Evolutionary conservation across 129 eudicot genomes (phyloP), one percentile per base, ranked within the genome.

Genomic region (Flaveria brownii): DNA sequence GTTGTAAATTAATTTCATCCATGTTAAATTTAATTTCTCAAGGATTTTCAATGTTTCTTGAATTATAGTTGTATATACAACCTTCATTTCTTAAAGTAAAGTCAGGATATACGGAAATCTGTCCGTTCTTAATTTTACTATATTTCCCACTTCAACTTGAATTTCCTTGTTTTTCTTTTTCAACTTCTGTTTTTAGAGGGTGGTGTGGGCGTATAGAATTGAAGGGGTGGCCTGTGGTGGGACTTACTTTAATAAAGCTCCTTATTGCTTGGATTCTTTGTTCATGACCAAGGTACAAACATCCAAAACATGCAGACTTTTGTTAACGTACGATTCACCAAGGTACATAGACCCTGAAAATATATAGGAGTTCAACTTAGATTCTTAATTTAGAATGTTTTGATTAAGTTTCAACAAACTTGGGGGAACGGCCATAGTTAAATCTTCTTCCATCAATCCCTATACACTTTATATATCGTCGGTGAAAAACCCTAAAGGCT

Each of bases 401-500:
- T 22, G 36, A 18, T 23, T 8, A 33, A 36, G 66, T 59, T 22
- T 43, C 22, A 43, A 3, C 20, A 72, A 18, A 20, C 26, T 54
- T 52, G n/a, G 0, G 33, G 36, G 36, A 36, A 10, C 5, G 8
- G 30, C 33, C 30, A 9, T 55, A 18, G 22, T 18, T 55, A 55
- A 7, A 18, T 55, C 6, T 22, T 59, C 33, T 59, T 59, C 65
- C 36, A 59, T 30, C 5, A 5, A 30, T 10, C 39, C 7, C 16
- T 59, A 11, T n/a, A 60, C 23, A 56, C 26, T 22, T 22, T 61
- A 42, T 14, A 14, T 74, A 43, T 14, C 43, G 2, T 9, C 16
- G 59, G 68, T 15, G 28, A 46, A 55, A 77, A 77, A 55, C 46
- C 69, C 68, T 76, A 64, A 39, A 22, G 17, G 62, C 55, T 30